Evolutionary conservation across 495 filamentous ascomycete genomes (phyloP).

Genomic region (Penicillium fimorum): DNA sequence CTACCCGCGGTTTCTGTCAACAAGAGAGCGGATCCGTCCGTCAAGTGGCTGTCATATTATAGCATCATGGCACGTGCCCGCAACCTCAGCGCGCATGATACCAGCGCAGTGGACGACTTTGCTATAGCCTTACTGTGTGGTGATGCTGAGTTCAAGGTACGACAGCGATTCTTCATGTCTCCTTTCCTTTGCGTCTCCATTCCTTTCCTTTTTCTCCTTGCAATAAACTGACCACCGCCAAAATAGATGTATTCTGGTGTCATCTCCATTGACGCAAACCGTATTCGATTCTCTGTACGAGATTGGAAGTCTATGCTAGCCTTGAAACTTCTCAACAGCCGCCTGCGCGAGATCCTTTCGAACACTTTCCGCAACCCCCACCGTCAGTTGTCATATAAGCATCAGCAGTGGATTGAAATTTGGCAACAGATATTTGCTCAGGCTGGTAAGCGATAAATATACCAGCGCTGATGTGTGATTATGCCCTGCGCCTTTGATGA

Average conservation of each 20-base stretch:
- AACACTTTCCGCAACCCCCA: slow-evolving; percentile 70
- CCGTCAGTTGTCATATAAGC: slow-evolving; percentile 59
- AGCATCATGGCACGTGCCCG: slow-evolving; percentile 84
- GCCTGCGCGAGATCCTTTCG: slow-evolving; percentile 69
- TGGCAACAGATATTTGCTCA: slow-evolving; percentile 51
- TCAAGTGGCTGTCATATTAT: slow-evolving; percentile 89
- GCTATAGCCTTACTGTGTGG: slow-evolving; percentile 82
- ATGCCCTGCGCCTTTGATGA: slow-evolving; percentile 8
- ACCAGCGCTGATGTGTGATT: neutral
- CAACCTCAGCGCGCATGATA: slow-evolving; percentile 87
- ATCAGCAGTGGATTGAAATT: slow-evolving; percentile 74
- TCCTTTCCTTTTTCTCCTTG: neutral
- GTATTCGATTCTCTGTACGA: slow-evolving; percentile 79
- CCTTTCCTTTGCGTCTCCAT: neutral
- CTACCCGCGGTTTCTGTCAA: slow-evolving; percentile 86
- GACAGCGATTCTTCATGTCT: neutral
- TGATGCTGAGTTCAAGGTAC: slow-evolving; percentile 75
- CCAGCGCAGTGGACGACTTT: slow-evolving; percentile 75
- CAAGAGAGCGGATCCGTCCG: slow-evolving; percentile 56
- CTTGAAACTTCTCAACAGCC: slow-evolving; percentile 69
- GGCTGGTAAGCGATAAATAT: slow-evolving; percentile 28
- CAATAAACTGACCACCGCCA: slow-evolving; percentile 2
- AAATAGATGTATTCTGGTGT: slow-evolving; percentile 77
- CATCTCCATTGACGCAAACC: slow-evolving; percentile 78
- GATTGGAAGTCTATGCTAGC: slow-evolving; percentile 90